These are phyloP conservation scores for Margaritispora aquatica DNA, from an alignment of 495 filamentous ascomycete genomes.

Conservation along the genomic window DNA sequence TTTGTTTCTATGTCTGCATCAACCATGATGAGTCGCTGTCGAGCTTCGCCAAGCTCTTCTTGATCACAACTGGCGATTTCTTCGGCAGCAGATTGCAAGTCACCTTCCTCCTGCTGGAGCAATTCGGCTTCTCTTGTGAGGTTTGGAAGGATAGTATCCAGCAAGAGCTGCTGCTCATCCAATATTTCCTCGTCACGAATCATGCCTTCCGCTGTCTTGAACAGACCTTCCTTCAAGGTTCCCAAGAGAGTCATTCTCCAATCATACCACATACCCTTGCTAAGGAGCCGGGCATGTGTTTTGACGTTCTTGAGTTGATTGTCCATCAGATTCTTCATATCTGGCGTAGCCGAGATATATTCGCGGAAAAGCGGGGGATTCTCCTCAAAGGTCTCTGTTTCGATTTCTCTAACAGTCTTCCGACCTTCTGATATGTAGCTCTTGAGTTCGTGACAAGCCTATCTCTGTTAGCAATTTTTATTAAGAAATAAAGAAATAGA, in stretches of 20 bases:
- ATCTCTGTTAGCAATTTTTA: conserved; percentile 28
- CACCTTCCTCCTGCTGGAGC: conserved; percentile 54
- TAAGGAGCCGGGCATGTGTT: conserved; percentile 79
- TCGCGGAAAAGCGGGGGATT: conserved; percentile 89
- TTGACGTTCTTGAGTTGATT: conserved; percentile 96
- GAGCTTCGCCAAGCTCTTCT: conserved; percentile 61
- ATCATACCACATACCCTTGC: conserved; percentile 95
- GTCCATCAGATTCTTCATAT: conserved; percentile 81
- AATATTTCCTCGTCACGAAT: conserved; percentile 65
- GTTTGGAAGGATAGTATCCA: conserved; percentile 58
- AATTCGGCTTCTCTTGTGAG: conserved; percentile 51
- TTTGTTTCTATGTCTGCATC: conserved; percentile 67
- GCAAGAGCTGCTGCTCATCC: conserved; percentile 55
- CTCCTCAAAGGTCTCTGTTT: conserved; percentile 75
- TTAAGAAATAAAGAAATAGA: background rate
- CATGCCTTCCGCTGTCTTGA: conserved; percentile 70
- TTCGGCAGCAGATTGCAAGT: conserved; percentile 61
- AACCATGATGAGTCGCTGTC: conserved; percentile 54
- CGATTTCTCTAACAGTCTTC: conserved; percentile 80
- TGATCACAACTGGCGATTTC: conserved; percentile 77
- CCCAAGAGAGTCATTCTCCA: conserved; percentile 92
- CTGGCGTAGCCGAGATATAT: conserved; percentile 81
- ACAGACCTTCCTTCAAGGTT: conserved; percentile 71
- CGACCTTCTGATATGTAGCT: conserved; percentile 90
- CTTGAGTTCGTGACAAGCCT: conserved; percentile 91